A percentile compares a stretch with the other conserved stretches of the same genome.
Evolutionary conservation across 805 yeast genomes (phyloP).

Genomic region (Candida palmyrensis): DNA sequence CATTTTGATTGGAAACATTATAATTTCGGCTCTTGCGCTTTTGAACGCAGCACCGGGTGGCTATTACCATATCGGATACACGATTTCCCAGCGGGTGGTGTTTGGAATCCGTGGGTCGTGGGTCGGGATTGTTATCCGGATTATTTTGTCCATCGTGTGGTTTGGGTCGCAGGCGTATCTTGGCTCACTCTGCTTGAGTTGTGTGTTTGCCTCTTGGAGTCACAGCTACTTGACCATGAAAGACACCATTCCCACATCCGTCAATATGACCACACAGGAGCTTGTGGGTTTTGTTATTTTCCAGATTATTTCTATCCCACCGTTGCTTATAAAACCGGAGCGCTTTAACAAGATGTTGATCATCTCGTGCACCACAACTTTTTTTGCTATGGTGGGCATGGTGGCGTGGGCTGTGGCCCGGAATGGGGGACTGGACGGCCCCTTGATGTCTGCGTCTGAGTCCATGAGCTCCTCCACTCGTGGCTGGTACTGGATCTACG

Average conservation of each 20-base stretch:
- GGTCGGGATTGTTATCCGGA: slow-evolving; percentile 40
- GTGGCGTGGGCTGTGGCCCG: slow-evolving; percentile 18
- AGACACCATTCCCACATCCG: slow-evolving; percentile 30
- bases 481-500: slow-evolving; percentile 39
- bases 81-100: slow-evolving; percentile 38
- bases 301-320: slow-evolving; percentile 38
- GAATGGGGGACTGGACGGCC: slow-evolving; percentile 28
- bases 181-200: slow-evolving; percentile 40
- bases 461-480: slow-evolving; percentile 16
- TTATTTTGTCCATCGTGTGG: slow-evolving; percentile 43
- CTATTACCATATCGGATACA: slow-evolving; percentile 47
- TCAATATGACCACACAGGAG: slow-evolving; percentile 36
- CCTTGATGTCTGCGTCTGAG: slow-evolving; percentile 11
- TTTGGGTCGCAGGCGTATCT: slow-evolving; percentile 41
- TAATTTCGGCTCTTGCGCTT: slow-evolving; percentile 39
- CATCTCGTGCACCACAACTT: slow-evolving; percentile 19
- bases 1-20: slow-evolving; percentile 40
- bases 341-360: slow-evolving; percentile 25
- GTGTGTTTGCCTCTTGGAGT: slow-evolving; percentile 34
- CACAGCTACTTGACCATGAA: slow-evolving; percentile 31
- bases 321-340: slow-evolving; percentile 41
- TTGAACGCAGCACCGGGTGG: slow-evolving; percentile 45
- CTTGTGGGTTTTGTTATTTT: slow-evolving; percentile 41
- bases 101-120: slow-evolving; percentile 45
- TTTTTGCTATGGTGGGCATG: slow-evolving; percentile 35